Percentiles rank a stretch among this genome's conserved stretches.
phyloP scores from a whole-genome alignment of 2,329 filamentous ascomycete genomes.

The Tolypocladium guangdongense region DNA sequence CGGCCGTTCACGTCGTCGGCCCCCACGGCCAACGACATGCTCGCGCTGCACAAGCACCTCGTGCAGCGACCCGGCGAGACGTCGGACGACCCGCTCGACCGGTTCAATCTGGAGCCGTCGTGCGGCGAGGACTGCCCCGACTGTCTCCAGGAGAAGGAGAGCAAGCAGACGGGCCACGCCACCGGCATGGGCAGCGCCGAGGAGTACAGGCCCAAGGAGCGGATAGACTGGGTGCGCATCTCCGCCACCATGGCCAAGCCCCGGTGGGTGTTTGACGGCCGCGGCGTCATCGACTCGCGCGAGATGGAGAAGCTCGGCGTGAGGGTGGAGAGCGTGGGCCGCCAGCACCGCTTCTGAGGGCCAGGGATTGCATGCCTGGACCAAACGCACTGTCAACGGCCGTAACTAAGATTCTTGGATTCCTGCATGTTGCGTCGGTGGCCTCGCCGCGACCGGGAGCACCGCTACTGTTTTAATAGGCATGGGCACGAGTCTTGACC shows the following conservation, averaged over 20 bases:
- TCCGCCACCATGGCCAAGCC: conserved; percentile 39
- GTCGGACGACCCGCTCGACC: conserved; percentile 32
- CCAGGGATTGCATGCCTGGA: conserved; percentile 10
- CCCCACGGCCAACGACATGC: conserved; percentile 33
- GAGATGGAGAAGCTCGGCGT: conserved; percentile 40
- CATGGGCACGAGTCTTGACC: conserved; percentile 6
- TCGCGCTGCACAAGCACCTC: conserved; percentile 36
- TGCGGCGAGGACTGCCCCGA: conserved; percentile 38
- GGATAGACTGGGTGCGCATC: conserved; percentile 40
- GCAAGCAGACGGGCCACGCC: conserved; percentile 25
- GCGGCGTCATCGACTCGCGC: conserved; percentile 37
- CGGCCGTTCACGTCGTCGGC: conserved; percentile 28
- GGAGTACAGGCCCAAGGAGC: conserved; percentile 35
- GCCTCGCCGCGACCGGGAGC: not conserved
- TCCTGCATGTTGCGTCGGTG: conserved; percentile 4
- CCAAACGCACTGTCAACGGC: conserved; percentile 4
- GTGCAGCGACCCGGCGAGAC: conserved; percentile 19
- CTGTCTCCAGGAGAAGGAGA: conserved; percentile 30
- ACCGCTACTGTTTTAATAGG: conserved; percentile 18
- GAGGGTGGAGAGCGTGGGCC: conserved; percentile 41
- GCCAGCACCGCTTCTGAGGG: conserved; percentile 30
- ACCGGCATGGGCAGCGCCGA: conserved; percentile 31
- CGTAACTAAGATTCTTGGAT: not conserved
- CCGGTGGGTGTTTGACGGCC: conserved; percentile 47
- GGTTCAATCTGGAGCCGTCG: conserved; percentile 31